A percentile compares a stretch with the other conserved stretches of the same genome.
phyloP scores from a whole-genome alignment of 2,329 filamentous ascomycete genomes.

The Scytalidium sp. region DNA sequence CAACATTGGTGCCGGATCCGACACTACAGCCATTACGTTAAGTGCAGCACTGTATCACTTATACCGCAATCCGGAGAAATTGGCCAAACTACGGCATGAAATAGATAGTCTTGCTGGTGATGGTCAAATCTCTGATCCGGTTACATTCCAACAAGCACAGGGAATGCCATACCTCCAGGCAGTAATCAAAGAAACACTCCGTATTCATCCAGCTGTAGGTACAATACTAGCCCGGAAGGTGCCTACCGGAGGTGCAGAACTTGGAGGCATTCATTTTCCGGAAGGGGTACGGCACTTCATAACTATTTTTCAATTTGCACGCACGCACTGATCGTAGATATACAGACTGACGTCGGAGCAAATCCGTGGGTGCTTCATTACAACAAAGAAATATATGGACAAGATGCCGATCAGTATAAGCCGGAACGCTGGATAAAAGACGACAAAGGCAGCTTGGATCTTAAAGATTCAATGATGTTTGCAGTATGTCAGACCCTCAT shows the following conservation, averaged over 20 bases:
- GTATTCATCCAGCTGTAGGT: conserved; percentile 41
- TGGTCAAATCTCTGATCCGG: conserved; percentile 19
- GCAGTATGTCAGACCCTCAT: no score
- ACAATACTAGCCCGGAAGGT: conserved; percentile 41
- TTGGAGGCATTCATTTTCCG: conserved; percentile 25
- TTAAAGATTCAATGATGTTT: no score
- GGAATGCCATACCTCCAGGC: conserved; percentile 43
- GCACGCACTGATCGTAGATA: no score
- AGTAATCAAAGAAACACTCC: conserved; percentile 42
- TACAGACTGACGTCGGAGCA: conserved; percentile 33
- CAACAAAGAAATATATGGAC: conserved; percentile 29
- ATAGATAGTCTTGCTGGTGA: conserved; percentile 26
- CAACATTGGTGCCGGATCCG: conserved; percentile 27
- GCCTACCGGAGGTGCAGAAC: conserved; percentile 14
- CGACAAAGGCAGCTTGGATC: no score
- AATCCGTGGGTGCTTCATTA: conserved; percentile 33
- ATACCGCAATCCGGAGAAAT: conserved; percentile 18
- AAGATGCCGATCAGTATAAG: conserved; percentile 32
- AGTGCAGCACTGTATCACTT: conserved; percentile 28
- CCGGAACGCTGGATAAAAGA: conserved; percentile 42
- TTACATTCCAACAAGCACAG: conserved; percentile 26
- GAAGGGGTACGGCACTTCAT: no score
- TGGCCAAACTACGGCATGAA: conserved; percentile 35
- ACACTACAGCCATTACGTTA: conserved; percentile 33
- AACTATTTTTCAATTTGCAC: no score